These are phyloP conservation scores for Crithidia fasciculata DNA, from an alignment of 208 protist species.

Conservation along the genomic window DNA sequence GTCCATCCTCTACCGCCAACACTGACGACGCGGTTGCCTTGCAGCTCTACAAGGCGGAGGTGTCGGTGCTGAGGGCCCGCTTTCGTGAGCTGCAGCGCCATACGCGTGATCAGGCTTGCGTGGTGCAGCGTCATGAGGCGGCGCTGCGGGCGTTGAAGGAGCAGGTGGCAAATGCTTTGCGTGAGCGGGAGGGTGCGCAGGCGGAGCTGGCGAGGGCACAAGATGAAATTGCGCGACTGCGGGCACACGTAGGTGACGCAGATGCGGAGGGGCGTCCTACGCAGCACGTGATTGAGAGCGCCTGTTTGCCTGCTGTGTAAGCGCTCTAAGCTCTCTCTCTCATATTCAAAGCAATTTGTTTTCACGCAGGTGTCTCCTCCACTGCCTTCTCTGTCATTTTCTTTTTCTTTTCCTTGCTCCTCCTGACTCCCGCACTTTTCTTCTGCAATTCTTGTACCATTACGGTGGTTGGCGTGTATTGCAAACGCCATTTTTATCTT, in stretches of 20 bases:
- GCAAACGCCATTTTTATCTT: too few relatives aligned
- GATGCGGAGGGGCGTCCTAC: too few relatives aligned
- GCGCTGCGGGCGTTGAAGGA: conserved; percentile 7
- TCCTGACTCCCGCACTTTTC: not conserved
- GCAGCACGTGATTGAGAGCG: too few relatives aligned
- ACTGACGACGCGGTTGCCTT: conserved; percentile 4
- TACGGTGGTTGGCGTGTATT: too few relatives aligned
- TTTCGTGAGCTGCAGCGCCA: conserved; percentile 27
- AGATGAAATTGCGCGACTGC: conserved; percentile 14
- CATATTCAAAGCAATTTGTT: not conserved
- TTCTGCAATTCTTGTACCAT: not conserved
- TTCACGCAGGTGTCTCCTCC: too few relatives aligned
- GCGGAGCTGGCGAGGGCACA: not conserved
- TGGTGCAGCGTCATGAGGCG: conserved; percentile 18
- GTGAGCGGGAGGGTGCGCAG: conserved; percentile 7
- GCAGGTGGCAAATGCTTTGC: not conserved
- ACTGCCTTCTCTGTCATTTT: not conserved
- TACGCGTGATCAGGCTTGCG: conserved; percentile 18
- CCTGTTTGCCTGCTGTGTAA: not conserved
- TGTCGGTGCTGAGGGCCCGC: conserved; percentile 13
- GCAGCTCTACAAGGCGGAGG: conserved; percentile 20
- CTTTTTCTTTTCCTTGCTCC: not conserved
- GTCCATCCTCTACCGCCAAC: not conserved
- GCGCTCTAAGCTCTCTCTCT: not conserved
- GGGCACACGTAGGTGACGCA: conserved; percentile 8